Base-by-base conservation (phyloP, 2,329 filamentous ascomycete genomes). In the Xylariaceae sp. region DNA sequence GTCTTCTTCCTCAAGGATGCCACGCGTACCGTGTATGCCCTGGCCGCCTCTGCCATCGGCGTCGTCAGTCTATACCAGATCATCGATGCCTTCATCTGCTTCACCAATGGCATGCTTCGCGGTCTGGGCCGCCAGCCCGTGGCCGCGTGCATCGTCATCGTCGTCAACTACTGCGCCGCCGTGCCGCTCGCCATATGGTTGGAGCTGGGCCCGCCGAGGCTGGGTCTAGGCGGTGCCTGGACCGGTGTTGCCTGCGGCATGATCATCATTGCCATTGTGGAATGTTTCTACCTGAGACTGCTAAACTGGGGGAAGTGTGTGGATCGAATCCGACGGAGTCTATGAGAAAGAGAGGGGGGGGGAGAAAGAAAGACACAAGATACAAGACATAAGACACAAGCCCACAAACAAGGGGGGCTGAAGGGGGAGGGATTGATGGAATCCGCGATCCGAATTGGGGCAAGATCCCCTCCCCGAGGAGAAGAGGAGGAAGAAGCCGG, bases 171-270 rank as follows among this genome's bases (percentile, higher is more conserved):
- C 56, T 55, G 69, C n/a, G 68, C 57, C 9, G 70, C 71, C 1
- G 70, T 74, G 4, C 72, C 72, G 0, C 39, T 72, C 29, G 70
- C 72, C 1, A 65, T 72, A 5, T 73, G 71, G 71, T 61, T 73
- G 8, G 71, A 72, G 54, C 51, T 73, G 3, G 71, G 71, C 1
- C 50, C 68, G 0, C 64, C 64, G 1, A 53, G 60, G 1, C 57
- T 69, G 50, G 65, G 62, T 35, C 58, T 75, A 11, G 60, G 69
- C 42, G 71, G 71, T 3, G 57, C 68, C 2, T 73, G 71, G 71
- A 63, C 69, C 4, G 71, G 71, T 0, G 60, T 72, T 11, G 70
- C 67, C 3, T 47, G 61, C 31, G 70, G 71, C 26, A 68, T 71
- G 61, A 62, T 68, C 2, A 47, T 70, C 1, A 70, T 67, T 31